Evolutionary conservation across 2,329 filamentous ascomycete genomes (phyloP).

Genomic region (Sclerotinia spermophila): DNA sequence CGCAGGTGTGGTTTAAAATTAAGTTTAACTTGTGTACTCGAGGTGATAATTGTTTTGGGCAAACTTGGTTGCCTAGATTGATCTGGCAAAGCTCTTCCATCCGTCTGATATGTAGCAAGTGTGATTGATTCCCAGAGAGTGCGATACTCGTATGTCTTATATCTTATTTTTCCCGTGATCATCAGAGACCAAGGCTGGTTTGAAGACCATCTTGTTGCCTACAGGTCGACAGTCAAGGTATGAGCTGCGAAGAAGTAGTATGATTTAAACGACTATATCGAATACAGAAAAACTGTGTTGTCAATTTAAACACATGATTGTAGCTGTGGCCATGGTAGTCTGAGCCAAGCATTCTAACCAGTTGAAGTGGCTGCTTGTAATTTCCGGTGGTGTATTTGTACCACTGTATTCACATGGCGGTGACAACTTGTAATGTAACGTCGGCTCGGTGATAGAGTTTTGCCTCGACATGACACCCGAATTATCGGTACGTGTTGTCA

Average conservation of each 20-base stretch:
- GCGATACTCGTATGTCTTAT: not conserved
- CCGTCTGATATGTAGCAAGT: not conserved
- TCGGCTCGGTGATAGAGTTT: not conserved
- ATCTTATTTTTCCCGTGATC: not conserved
- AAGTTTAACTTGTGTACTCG: too few relatives aligned
- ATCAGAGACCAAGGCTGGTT: not conserved
- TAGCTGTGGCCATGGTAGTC: not conserved
- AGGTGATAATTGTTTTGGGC: not conserved
- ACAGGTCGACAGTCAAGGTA: not conserved
- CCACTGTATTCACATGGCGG: conserved; percentile 2
- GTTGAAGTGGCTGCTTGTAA: not conserved
- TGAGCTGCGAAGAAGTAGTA: not conserved
- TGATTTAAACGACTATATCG: not conserved
- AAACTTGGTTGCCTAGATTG: too few relatives aligned
- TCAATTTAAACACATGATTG: not conserved
- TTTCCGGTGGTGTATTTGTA: not conserved
- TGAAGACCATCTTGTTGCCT: not conserved
- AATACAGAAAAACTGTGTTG: not conserved
- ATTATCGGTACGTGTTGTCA: not conserved
- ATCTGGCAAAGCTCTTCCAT: not conserved
- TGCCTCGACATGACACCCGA: not conserved
- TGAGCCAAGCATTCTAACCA: not conserved
- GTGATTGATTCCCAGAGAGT: not conserved
- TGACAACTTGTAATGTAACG: not conserved
- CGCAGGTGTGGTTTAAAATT: not conserved